phyloP scores from a whole-genome alignment of 805 yeast genomes.

The Komagataella pastoris region DNA sequence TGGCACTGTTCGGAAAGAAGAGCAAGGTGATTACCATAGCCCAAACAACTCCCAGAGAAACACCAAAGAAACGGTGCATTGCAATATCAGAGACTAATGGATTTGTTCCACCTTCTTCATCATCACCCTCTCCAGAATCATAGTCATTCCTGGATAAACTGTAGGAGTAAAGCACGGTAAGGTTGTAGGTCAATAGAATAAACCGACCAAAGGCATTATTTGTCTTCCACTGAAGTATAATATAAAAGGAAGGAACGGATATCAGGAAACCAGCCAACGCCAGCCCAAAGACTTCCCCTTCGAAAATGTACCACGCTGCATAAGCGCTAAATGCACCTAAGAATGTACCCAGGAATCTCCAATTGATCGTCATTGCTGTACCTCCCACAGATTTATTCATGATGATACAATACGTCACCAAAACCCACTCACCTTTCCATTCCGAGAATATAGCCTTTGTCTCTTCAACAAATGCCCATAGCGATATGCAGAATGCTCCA shows the following conservation, averaged over 20 bases:
- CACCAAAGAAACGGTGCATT: constrained; percentile 63
- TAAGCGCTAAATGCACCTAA: constrained; percentile 57
- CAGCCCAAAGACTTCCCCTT: constrained; percentile 39
- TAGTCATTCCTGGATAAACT: constrained; percentile 47
- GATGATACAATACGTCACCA: constrained; percentile 70
- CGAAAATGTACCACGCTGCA: constrained; percentile 41
- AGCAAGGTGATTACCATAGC: constrained; percentile 56
- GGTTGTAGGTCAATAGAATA: constrained; percentile 60
- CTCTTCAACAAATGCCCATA: constrained; percentile 50
- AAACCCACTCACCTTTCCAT: constrained; percentile 79
- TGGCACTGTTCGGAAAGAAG: constrained; percentile 65
- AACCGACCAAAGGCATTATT: constrained; percentile 58
- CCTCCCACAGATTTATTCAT: constrained; percentile 83
- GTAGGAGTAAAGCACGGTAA: constrained; percentile 67
- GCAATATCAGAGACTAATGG: constrained; percentile 69
- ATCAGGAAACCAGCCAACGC: constrained; percentile 34
- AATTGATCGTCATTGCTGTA: constrained; percentile 63
- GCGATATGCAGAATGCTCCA: constrained; percentile 55
- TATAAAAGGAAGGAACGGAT: constrained; percentile 33
- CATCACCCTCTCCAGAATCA: constrained; percentile 22
- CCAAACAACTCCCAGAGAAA: constrained; percentile 63
- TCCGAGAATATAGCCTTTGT: constrained; percentile 40
- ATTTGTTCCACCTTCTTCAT: constrained; percentile 54
- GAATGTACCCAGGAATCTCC: constrained; percentile 65
- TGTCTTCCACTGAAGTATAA: constrained; percentile 55